phyloP scores from a whole-genome alignment of 352 stramenopile species.

The Phytophthora syringae region DNA sequence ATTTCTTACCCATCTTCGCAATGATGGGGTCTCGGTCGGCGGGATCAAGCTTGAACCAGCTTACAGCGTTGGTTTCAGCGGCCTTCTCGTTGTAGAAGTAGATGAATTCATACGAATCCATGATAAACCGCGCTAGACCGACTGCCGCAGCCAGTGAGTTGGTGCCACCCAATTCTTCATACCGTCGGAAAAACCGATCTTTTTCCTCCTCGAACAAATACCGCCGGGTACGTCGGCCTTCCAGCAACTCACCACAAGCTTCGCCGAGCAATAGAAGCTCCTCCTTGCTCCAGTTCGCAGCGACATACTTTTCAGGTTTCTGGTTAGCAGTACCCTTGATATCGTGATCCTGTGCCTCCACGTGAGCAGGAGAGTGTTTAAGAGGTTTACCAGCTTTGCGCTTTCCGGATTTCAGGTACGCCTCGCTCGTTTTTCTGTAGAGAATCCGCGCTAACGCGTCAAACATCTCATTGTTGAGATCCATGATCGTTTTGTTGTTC shows the following conservation, averaged over 20 bases:
- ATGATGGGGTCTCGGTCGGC: conserved; percentile 30
- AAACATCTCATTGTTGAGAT: conserved; percentile 41
- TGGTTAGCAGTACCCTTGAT: conserved; percentile 18
- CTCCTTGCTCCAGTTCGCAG: conserved; percentile 41
- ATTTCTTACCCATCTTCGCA: conserved; percentile 36
- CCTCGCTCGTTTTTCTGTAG: conserved; percentile 15
- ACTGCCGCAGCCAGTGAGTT: conserved; percentile 36
- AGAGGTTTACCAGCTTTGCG: conserved; percentile 11
- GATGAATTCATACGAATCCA: conserved; percentile 57
- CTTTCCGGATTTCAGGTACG: conserved; percentile 8
- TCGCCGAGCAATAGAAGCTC: conserved; percentile 41
- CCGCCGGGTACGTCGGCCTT: conserved; percentile 38
- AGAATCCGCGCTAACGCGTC: conserved; percentile 36
- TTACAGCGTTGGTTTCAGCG: conserved; percentile 22
- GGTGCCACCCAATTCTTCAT: conserved; percentile 39
- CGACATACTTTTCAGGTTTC: conserved; percentile 32
- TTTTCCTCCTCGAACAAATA: conserved; percentile 56
- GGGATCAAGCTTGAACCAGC: conserved; percentile 43
- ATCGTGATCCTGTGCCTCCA: conserved; percentile 18
- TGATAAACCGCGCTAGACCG: conserved; percentile 36
- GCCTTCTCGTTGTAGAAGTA: conserved; percentile 49
- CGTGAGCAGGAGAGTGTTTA: neutral
- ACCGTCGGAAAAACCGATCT: conserved; percentile 41
- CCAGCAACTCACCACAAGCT: conserved; percentile 44
- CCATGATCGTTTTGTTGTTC: conserved; percentile 43